Evolutionary conservation across 2,329 filamentous ascomycete genomes (phyloP).

Genomic region (Ceratocystis cubensis): DNA sequence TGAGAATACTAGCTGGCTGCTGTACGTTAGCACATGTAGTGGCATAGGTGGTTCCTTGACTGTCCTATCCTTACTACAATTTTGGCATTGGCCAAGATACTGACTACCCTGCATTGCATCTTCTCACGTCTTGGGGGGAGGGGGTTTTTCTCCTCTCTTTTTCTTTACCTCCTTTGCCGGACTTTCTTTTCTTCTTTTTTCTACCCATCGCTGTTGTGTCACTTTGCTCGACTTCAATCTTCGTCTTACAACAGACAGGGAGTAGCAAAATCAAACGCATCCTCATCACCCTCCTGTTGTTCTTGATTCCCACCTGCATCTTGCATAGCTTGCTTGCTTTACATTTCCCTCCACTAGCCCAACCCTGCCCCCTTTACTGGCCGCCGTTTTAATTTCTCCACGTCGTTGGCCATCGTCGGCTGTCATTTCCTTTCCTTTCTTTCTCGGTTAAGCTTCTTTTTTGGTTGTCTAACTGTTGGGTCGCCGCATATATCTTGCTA

Average conservation of each 20-base stretch:
- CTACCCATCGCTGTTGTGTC: not conserved
- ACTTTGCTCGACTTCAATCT: not conserved
- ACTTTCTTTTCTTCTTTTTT: not conserved
- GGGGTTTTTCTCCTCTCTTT: not conserved
- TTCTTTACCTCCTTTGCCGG: not conserved
- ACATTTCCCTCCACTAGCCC: slow-evolving; percentile 2
- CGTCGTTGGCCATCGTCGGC: slow-evolving; percentile 10
- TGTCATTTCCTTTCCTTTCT: slow-evolving; percentile 15
- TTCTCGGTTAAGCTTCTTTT: slow-evolving; percentile 21
- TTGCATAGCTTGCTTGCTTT: slow-evolving; percentile 2
- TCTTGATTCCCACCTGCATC: not conserved
- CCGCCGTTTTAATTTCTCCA: not conserved
- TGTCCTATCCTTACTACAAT: not conserved
- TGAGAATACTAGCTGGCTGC: not conserved
- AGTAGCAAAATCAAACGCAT: not conserved
- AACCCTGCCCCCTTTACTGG: slow-evolving; percentile 8
- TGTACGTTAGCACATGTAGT: not conserved
- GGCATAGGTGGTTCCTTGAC: slow-evolving; percentile 3
- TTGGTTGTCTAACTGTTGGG: slow-evolving; percentile 18
- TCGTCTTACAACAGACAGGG: not conserved
- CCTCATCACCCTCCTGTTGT: not conserved
- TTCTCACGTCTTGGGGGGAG: not conserved
- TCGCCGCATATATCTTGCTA: slow-evolving; percentile 16
- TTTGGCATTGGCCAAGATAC: not conserved
- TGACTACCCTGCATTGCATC: not conserved